phyloP scores from a whole-genome alignment of 2,329 filamentous ascomycete species.

The Chaetothyriales sp. region DNA sequence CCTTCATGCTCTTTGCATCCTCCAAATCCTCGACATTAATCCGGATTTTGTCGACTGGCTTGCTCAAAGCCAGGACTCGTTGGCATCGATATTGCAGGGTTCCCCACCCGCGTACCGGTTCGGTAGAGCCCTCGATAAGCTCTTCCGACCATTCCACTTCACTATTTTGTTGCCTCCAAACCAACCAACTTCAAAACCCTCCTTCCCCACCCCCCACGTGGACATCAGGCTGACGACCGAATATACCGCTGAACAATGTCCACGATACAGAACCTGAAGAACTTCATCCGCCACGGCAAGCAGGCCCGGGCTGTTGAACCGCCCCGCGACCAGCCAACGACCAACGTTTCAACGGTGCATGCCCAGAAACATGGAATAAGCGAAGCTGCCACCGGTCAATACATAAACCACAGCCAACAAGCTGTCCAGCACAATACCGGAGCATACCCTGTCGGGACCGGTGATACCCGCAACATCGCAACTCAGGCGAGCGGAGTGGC shows the following conservation, averaged over 20 bases:
- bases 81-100: neutral
- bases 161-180: neutral
- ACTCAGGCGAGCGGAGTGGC: constrained; percentile 53
- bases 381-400: constrained; percentile 47
- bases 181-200: neutral
- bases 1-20: neutral
- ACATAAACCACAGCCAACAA: constrained; percentile 25
- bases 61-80: neutral
- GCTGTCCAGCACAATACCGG: constrained; percentile 32
- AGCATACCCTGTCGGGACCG: constrained; percentile 48
- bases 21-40: neutral
- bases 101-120: neutral
- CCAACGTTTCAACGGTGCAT: constrained; percentile 48
- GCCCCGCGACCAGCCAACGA: constrained; percentile 45
- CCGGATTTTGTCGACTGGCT: neutral
- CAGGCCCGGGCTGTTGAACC: constrained; percentile 60
- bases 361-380: constrained; percentile 42
- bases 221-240: neutral
- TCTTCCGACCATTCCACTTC: neutral
- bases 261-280: constrained; percentile 86
- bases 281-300: constrained; percentile 96
- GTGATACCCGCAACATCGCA: constrained; percentile 46
- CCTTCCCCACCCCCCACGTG: neutral
- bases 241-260: constrained; percentile 32
- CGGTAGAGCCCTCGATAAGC: neutral